Base-by-base conservation (phyloP, 306 rosid species). In the Bauhinia variegata region DNA sequence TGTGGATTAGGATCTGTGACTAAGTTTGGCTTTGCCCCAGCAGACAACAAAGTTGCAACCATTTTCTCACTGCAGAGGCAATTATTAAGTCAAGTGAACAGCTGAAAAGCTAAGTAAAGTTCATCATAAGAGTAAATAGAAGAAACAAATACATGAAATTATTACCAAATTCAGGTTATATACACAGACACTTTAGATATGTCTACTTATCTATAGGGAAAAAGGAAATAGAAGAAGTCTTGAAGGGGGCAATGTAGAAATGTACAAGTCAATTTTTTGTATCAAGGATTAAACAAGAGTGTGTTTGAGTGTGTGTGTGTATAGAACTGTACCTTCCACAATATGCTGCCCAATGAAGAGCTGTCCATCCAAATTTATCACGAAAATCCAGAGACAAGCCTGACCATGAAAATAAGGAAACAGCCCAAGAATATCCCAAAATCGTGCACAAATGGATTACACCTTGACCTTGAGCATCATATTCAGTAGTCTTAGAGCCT, bases 261-360 rank as follows among this genome's bases (percentile, higher is more conserved):
- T 61, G 55, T 43, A 30, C 11, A 12, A 56, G 54, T 59, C 39
- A 67, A 68, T 37, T n/a, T 39, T 39, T 44, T 10, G 42, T 62
- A 50, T 33, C 63, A 72, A 44, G 54, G 44, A 46, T 17, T 63
- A 28, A 71, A 71, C 28, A 39, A 77, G 54, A 19, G 39, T 4
- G 37, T n/a, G n/a, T n/a, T n/a, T n/a, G n/a, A n/a, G n/a, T n/a
- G n/a, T n/a, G n/a, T 49, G 50, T n/a, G 70, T 6, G 16, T 41
- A 11, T 32, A 64, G 9, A 36, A 54, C 36, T 46, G 13, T 74
- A 90, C 96, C 95, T 85, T 85, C 99, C 99, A 60, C 31, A 71
- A 80, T 68, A 86, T 41, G 97, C 97, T 37, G 97, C 99, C 99
- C 99, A 95, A 65, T 95, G 99, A 74, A 95, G 92, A 75, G 99